Conservation (phyloP, 805 yeast genomes). For the Barnettozyma siamensis region DNA sequence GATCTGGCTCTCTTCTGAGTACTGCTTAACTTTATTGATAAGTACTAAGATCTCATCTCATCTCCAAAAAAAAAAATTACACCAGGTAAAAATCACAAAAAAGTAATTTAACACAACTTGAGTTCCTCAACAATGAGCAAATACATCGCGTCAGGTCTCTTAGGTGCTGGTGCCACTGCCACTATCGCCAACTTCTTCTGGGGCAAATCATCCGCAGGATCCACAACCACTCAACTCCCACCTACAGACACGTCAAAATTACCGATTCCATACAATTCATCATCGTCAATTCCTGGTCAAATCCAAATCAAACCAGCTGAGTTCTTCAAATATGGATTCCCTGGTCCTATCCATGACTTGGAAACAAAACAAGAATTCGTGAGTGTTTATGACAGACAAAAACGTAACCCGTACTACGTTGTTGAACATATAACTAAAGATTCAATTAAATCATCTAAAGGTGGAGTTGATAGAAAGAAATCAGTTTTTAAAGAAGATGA, state of each 20-base stretch:
- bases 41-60: too few relatives aligned
- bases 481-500: slow-evolving; percentile 88
- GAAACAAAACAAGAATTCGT: slow-evolving; percentile 70
- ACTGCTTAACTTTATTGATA: too few relatives aligned
- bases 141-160: slow-evolving; percentile 20
- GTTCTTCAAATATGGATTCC: slow-evolving; percentile 88
- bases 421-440: slow-evolving; percentile 82
- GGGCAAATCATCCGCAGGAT: slow-evolving; percentile 21
- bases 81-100: too few relatives aligned
- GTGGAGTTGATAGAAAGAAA: slow-evolving; percentile 68
- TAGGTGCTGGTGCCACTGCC: slow-evolving; percentile 28
- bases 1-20: too few relatives aligned
- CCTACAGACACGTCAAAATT: slow-evolving; percentile 4
- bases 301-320: slow-evolving; percentile 60
- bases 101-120: too few relatives aligned
- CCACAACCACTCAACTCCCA: slow-evolving; percentile 1
- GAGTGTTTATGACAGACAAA: slow-evolving; percentile 79
- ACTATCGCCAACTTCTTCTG: slow-evolving; percentile 30
- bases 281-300: slow-evolving; percentile 16
- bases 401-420: slow-evolving; percentile 81
- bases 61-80: background rate
- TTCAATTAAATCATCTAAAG: slow-evolving; percentile 43
- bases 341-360: slow-evolving; percentile 90
- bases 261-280: slow-evolving; percentile 8
- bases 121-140: slow-evolving; percentile 18